Conservation (phyloP, 805 yeast genomes). For the Myxozyma lipomycoides region DNA sequence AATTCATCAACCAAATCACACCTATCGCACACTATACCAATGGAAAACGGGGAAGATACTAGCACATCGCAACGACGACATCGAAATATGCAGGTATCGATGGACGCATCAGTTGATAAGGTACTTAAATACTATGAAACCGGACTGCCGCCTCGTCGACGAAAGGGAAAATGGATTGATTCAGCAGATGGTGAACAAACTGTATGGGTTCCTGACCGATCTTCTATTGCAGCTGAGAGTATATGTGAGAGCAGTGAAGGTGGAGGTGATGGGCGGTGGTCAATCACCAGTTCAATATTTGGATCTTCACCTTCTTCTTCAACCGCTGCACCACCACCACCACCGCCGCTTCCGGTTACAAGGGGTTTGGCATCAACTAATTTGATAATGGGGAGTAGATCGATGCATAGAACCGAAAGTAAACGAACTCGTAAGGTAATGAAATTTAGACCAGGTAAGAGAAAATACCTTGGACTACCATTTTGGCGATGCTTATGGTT, state of each 20-base stretch:
- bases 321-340: too few relatives aligned
- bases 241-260: too few relatives aligned
- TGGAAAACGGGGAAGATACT: too few relatives aligned
- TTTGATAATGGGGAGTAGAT: too few relatives aligned
- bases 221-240: constrained; percentile 3
- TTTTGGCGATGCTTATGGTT: neutral
- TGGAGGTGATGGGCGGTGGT: too few relatives aligned
- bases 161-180: constrained; percentile 19
- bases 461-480: neutral
- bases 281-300: too few relatives aligned
- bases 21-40: too few relatives aligned
- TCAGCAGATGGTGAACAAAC: constrained; percentile 20
- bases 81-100: neutral
- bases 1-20: too few relatives aligned
- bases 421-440: neutral
- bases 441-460: neutral
- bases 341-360: neutral
- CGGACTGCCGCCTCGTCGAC: constrained; percentile 8
- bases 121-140: constrained; percentile 9
- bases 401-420: neutral
- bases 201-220: constrained; percentile 24
- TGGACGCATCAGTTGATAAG: neutral
- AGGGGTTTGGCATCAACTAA: neutral
- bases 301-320: too few relatives aligned
- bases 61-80: too few relatives aligned